Evolutionary conservation across 2,329 filamentous ascomycete species (phyloP).

Genomic region (Drechslerella dactyloides): DNA sequence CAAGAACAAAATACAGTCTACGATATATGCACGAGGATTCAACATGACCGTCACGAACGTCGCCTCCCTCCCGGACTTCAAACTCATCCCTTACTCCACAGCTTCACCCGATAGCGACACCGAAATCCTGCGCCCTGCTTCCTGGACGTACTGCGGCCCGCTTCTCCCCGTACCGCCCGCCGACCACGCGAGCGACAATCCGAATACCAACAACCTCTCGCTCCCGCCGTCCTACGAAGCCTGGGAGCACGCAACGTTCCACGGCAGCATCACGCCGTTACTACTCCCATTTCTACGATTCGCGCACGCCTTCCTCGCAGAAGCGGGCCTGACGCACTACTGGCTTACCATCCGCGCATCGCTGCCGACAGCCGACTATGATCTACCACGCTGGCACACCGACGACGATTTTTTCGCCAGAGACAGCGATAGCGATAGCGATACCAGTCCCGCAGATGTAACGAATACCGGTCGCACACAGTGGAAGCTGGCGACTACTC

Average conservation of each 20-base stretch:
- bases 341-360: conserved; percentile 63
- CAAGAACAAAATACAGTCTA: too few relatives aligned
- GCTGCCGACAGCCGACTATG: conserved; percentile 59
- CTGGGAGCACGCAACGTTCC: conserved; percentile 58
- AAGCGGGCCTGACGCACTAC: conserved; percentile 59
- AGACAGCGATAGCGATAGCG: conserved; percentile 38
- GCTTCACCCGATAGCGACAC: not conserved
- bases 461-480: conserved; percentile 56
- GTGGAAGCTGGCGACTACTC: conserved; percentile 63
- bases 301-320: conserved; percentile 58
- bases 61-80: conserved; percentile 35
- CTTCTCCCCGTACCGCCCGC: conserved; percentile 55
- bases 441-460: conserved; percentile 25
- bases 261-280: conserved; percentile 56
- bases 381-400: conserved; percentile 62
- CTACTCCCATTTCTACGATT: conserved; percentile 60
- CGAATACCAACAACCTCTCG: too few relatives aligned
- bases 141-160: conserved; percentile 62
- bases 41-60: conserved; percentile 34
- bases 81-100: conserved; percentile 34
- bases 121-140: conserved; percentile 53
- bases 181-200: conserved; percentile 9
- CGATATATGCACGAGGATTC: too few relatives aligned
- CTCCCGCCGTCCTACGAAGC: conserved; percentile 59
- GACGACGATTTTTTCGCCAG: conserved; percentile 62